These are phyloP conservation scores for Lipomyces spencermartinsiae DNA, from an alignment of 805 yeast species.

Conservation along the genomic window DNA sequence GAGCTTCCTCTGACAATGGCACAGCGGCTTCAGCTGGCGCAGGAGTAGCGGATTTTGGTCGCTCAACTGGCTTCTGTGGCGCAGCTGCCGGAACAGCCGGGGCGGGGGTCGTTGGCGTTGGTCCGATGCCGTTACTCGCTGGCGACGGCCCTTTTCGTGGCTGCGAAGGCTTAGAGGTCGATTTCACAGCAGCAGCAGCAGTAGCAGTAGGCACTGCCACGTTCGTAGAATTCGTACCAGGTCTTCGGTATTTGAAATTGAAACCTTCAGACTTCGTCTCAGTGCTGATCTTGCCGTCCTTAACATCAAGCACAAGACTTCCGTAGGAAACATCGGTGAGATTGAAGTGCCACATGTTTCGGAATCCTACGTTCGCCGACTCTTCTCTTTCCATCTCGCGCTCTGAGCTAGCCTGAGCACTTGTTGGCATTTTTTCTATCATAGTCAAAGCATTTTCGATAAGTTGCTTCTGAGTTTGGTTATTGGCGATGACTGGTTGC, in stretches of 20 bases:
- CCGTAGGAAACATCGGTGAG: slow-evolving; percentile 67
- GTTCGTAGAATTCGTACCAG: slow-evolving; percentile 5
- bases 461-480: slow-evolving; percentile 53
- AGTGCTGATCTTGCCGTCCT: slow-evolving; percentile 57
- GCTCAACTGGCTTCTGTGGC: not conserved
- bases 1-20: not conserved
- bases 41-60: not conserved
- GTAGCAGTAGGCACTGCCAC: not conserved
- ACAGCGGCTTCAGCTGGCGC: not conserved
- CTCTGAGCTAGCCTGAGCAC: slow-evolving; percentile 48
- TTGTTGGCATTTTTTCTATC: slow-evolving; percentile 58
- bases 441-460: slow-evolving; percentile 64
- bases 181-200: not conserved
- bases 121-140: not conserved
- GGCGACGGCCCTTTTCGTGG: slow-evolving; percentile 11
- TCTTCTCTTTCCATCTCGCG: slow-evolving; percentile 61
- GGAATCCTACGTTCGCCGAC: slow-evolving; percentile 66
- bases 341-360: slow-evolving; percentile 79
- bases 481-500: slow-evolving; percentile 51
- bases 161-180: slow-evolving; percentile 1
- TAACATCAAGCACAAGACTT: slow-evolving; percentile 52
- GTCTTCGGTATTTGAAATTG: slow-evolving; percentile 60
- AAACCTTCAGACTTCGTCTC: slow-evolving; percentile 66
- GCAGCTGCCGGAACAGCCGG: slow-evolving; percentile 3
- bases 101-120: not conserved